Evolutionary conservation across 805 yeast species (phyloP).

Genomic region (Lipomyces yamadae): DNA sequence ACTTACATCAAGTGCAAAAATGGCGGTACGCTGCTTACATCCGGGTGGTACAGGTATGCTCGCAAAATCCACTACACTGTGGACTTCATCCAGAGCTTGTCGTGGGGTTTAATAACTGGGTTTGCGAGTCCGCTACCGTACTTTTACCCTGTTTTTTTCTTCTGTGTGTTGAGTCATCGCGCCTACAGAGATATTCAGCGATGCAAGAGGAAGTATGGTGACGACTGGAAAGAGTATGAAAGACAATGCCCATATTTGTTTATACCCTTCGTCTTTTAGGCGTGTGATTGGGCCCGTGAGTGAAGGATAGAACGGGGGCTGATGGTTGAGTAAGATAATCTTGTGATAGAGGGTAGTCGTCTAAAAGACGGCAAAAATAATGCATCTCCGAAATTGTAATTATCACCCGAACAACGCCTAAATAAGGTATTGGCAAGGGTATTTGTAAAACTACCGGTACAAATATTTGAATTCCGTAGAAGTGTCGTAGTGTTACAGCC

Average conservation of each 20-base stretch:
- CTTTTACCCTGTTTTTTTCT: constrained; percentile 93
- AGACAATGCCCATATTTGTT: constrained; percentile 89
- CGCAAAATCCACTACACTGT: constrained; percentile 96
- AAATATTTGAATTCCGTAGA: no score
- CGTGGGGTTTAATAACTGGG: constrained; percentile 95
- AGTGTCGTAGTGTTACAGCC: no score
- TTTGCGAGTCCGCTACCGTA: constrained; percentile 87
- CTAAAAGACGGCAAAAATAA: not conserved
- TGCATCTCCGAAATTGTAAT: not conserved
- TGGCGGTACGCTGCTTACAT: constrained; percentile 83
- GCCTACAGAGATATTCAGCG: constrained; percentile 85
- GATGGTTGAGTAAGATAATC: no score
- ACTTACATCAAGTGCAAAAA: constrained; percentile 79
- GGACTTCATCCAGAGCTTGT: constrained; percentile 81
- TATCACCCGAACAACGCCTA: no score
- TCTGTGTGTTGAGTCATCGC: constrained; percentile 84
- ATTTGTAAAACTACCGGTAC: no score
- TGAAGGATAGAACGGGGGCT: not conserved
- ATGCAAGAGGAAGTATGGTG: constrained; percentile 86
- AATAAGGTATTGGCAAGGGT: no score
- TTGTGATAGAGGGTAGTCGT: no score
- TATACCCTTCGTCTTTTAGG: constrained; percentile 59
- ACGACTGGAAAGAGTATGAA: constrained; percentile 87
- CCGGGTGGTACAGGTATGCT: constrained; percentile 94
- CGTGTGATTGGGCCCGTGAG: not conserved